Conservation (phyloP, 805 yeast genomes). For the Metschnikowia bowlesiae region DNA sequence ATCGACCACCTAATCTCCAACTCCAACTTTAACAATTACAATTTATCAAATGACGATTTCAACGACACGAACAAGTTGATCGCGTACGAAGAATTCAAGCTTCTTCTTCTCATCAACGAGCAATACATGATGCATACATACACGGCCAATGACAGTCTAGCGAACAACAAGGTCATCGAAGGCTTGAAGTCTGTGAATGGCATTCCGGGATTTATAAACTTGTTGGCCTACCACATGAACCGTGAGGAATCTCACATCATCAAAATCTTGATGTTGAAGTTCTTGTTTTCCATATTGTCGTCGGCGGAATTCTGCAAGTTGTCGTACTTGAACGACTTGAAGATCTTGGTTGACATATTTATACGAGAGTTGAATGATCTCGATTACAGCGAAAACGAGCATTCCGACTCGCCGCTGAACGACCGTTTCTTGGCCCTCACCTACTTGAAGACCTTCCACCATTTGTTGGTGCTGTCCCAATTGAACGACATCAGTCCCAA, state of each 20-base stretch:
- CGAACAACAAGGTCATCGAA: constrained; percentile 52
- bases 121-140: constrained; percentile 71
- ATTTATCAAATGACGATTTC: constrained; percentile 30
- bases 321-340: constrained; percentile 78
- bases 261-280: constrained; percentile 74
- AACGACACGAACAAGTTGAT: constrained; percentile 43
- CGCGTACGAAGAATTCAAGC: constrained; percentile 60
- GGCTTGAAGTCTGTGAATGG: constrained; percentile 41
- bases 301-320: constrained; percentile 58
- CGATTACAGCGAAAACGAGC: constrained; percentile 34
- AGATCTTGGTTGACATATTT: constrained; percentile 78
- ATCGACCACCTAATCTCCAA: constrained; percentile 29
- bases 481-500: constrained; percentile 43
- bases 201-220: constrained; percentile 67
- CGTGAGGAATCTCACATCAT: constrained; percentile 67
- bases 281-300: constrained; percentile 70
- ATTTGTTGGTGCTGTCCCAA: constrained; percentile 64
- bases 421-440: constrained; percentile 45
- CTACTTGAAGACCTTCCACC: constrained; percentile 69
- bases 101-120: constrained; percentile 75
- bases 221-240: constrained; percentile 61
- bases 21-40: constrained; percentile 33
- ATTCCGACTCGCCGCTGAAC: constrained; percentile 35
- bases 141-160: constrained; percentile 16
- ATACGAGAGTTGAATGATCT: constrained; percentile 74